phyloP scores from a whole-genome alignment of 2,329 filamentous ascomycete genomes.

The Iodosphaeria phyllophila region DNA sequence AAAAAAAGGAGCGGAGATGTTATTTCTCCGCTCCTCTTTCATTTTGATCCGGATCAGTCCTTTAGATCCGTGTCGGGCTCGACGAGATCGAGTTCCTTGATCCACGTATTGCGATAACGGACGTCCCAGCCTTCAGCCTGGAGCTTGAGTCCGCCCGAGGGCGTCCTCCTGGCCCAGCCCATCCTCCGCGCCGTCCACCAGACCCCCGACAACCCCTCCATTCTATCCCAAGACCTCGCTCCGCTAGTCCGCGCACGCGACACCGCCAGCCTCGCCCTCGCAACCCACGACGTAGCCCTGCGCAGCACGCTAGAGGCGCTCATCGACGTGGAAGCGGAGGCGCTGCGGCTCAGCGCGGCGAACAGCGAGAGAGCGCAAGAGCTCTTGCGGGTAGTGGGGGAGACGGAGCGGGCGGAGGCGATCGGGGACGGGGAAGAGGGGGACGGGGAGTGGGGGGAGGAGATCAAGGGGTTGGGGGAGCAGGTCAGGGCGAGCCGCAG shows the following conservation, averaged over 20 bases:
- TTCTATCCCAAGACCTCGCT: conserved; percentile 50
- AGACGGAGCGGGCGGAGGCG: conserved; percentile 30
- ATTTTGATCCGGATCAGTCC: too few relatives aligned
- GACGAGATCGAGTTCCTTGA: too few relatives aligned
- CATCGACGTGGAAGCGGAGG: conserved; percentile 36
- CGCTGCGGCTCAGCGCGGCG: conserved; percentile 31
- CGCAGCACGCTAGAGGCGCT: conserved; percentile 31
- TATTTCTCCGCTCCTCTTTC: too few relatives aligned
- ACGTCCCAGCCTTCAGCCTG: too few relatives aligned
- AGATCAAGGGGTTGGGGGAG: conserved; percentile 37
- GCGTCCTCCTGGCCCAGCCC: conserved; percentile 53
- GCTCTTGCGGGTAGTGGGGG: conserved; percentile 42
- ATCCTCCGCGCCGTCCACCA: conserved; percentile 61
- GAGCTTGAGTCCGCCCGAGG: too few relatives aligned
- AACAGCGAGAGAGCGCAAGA: conserved; percentile 45
- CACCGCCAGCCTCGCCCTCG: conserved; percentile 40
- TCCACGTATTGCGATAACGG: too few relatives aligned
- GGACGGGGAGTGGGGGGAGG: conserved; percentile 29
- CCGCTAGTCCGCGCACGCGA: conserved; percentile 51
- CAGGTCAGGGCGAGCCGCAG: conserved; percentile 43
- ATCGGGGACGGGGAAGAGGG: conserved; percentile 29
- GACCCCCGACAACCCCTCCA: too few relatives aligned
- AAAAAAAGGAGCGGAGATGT: too few relatives aligned
- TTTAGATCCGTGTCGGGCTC: too few relatives aligned
- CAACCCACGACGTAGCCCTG: conserved; percentile 35